Conservation (phyloP, 2,329 filamentous ascomycete species). For the Elsinoe perseae region DNA sequence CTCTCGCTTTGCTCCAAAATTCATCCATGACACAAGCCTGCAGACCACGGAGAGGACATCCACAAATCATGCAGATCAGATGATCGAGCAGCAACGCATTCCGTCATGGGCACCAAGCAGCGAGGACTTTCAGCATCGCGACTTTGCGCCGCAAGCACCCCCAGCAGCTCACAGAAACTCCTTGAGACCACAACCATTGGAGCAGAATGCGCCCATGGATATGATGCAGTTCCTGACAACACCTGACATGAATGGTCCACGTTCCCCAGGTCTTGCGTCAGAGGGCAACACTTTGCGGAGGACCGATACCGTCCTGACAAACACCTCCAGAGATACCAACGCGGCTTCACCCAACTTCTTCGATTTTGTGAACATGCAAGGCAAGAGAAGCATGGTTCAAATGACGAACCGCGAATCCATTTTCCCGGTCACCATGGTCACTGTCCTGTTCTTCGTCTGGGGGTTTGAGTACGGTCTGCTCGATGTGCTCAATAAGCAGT, state of each 20-base stretch:
- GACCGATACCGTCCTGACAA: conserved; percentile 34
- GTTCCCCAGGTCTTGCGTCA: conserved; percentile 25
- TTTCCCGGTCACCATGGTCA: conserved; percentile 66
- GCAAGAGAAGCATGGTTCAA: conserved; percentile 62
- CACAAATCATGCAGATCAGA: conserved; percentile 25
- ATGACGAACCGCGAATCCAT: conserved; percentile 57
- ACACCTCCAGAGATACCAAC: conserved; percentile 32
- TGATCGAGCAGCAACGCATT: conserved; percentile 28
- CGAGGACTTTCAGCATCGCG: conserved; percentile 22
- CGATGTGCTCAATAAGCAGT: conserved; percentile 68
- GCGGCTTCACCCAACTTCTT: conserved; percentile 51
- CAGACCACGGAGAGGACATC: background rate
- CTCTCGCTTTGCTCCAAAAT: conserved; percentile 50
- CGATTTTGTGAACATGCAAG: conserved; percentile 65
- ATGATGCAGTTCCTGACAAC: conserved; percentile 50
- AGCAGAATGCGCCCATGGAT: conserved; percentile 26
- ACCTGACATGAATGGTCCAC: conserved; percentile 33
- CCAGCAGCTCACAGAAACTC: background rate
- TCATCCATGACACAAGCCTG: conserved; percentile 42
- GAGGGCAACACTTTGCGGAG: background rate
- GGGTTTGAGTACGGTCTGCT: conserved; percentile 83
- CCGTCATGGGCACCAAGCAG: conserved; percentile 22
- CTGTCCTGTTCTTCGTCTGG: conserved; percentile 80
- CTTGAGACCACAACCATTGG: background rate
- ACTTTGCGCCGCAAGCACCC: conserved; percentile 18